These are phyloP conservation scores for Penicillium olsonii DNA, from an alignment of 2,329 filamentous ascomycete genomes.

Conservation along the genomic window DNA sequence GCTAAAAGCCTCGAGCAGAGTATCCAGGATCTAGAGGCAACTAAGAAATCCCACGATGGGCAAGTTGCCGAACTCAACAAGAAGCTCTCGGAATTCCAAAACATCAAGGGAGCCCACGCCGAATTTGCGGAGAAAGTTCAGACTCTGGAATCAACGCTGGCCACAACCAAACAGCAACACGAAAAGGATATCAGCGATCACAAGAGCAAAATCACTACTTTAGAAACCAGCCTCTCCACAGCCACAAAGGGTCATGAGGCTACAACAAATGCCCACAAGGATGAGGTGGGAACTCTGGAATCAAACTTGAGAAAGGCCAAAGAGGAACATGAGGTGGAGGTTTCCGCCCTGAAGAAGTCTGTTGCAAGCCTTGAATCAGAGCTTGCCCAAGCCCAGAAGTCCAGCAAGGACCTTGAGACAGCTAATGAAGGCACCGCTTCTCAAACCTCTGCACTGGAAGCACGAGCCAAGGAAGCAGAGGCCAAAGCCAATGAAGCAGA, in stretches of 20 bases:
- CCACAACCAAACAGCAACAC: constrained; percentile 33
- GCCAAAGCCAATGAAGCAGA: constrained; percentile 31
- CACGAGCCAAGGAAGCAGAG: constrained; percentile 49
- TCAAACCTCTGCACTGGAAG: constrained; percentile 49
- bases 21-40: constrained; percentile 59
- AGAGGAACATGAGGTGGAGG: constrained; percentile 62
- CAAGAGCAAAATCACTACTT: constrained; percentile 57
- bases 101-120: constrained; percentile 47
- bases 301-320: constrained; percentile 23
- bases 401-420: constrained; percentile 59
- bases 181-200: constrained; percentile 64
- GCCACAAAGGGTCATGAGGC: constrained; percentile 62
- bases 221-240: constrained; percentile 54
- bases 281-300: constrained; percentile 61
- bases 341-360: constrained; percentile 59
- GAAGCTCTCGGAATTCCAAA: constrained; percentile 62
- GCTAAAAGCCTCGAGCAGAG: constrained; percentile 59
- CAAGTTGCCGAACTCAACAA: constrained; percentile 63
- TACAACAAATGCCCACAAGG: constrained; percentile 61
- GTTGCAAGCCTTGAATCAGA: constrained; percentile 58
- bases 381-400: constrained; percentile 52
- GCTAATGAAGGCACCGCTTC: constrained; percentile 54
- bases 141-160: constrained; percentile 50
- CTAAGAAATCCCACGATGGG: constrained; percentile 60
- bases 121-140: constrained; percentile 63